Evolutionary conservation across 106 monocot genomes (phyloP).

Genomic region (Acanthochlamys bracteata): DNA sequence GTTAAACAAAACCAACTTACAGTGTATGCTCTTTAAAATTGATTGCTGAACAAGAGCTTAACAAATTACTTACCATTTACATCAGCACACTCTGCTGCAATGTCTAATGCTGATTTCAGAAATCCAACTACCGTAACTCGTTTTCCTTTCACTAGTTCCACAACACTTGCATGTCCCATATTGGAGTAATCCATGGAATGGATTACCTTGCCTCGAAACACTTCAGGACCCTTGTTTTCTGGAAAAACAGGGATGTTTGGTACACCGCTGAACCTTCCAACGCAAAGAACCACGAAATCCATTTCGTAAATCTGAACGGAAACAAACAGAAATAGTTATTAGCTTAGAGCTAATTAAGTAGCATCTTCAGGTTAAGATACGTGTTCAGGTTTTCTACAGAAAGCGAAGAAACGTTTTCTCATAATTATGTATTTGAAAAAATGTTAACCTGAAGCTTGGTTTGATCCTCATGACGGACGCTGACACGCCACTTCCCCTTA

Average conservation of each 20-base stretch:
- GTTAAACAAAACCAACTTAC: too few species aligned
- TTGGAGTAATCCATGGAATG: slow-evolving; percentile 55
- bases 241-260: slow-evolving; percentile 56
- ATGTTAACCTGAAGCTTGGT: neutral
- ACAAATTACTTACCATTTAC: slow-evolving; percentile 38
- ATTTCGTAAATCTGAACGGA: slow-evolving; percentile 22
- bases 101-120: slow-evolving; percentile 47
- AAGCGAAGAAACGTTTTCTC: neutral
- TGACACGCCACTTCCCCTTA: slow-evolving; percentile 28
- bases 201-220: slow-evolving; percentile 45
- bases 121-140: slow-evolving; percentile 45
- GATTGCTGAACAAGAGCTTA: too few species aligned
- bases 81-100: slow-evolving; percentile 41
- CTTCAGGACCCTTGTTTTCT: slow-evolving; percentile 35
- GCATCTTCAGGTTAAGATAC: neutral
- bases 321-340: neutral
- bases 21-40: too few species aligned
- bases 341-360: neutral
- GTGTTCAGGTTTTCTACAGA: neutral
- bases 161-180: slow-evolving; percentile 17
- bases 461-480: slow-evolving; percentile 8
- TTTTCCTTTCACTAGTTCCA: slow-evolving; percentile 33
- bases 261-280: slow-evolving; percentile 43
- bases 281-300: slow-evolving; percentile 47
- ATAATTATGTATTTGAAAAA: neutral